Conservation (phyloP, 805 yeast species). For the Torulaspora indica region DNA sequence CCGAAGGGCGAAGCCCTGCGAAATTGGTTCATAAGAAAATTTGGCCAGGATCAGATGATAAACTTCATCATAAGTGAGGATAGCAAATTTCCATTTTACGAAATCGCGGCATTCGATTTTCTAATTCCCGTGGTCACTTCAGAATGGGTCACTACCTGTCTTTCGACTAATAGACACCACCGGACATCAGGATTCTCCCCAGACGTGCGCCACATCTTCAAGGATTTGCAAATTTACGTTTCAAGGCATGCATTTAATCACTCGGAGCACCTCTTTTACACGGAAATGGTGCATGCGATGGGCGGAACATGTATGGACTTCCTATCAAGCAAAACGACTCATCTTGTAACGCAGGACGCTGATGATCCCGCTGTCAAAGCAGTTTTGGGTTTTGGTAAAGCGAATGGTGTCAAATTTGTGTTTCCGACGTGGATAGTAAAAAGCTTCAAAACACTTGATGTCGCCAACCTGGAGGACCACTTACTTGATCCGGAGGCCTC, state of each 20-base stretch:
- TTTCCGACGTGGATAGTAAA: slow-evolving; percentile 77
- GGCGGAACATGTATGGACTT: slow-evolving; percentile 70
- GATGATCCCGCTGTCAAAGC: slow-evolving; percentile 60
- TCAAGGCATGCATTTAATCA: slow-evolving; percentile 45
- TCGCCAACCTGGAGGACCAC: slow-evolving; percentile 52
- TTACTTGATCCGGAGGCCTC: slow-evolving; percentile 37
- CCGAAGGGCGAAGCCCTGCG: slow-evolving; percentile 1
- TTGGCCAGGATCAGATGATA: slow-evolving; percentile 13
- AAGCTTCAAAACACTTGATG: slow-evolving; percentile 51
- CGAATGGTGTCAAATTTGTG: slow-evolving; percentile 52
- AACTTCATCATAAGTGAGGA: slow-evolving; percentile 28
- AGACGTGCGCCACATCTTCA: slow-evolving; percentile 60
- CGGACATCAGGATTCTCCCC: slow-evolving; percentile 52
- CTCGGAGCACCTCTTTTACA: slow-evolving; percentile 61
- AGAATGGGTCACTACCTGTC: slow-evolving; percentile 28
- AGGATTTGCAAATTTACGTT: slow-evolving; percentile 53
- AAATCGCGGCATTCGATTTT: slow-evolving; percentile 27
- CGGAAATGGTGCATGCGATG: slow-evolving; percentile 51
- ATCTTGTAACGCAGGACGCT: slow-evolving; percentile 56
- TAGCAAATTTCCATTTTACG: slow-evolving; percentile 28
- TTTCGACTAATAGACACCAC: slow-evolving; percentile 20
- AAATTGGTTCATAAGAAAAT: slow-evolving; percentile 18
- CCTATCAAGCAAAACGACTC: slow-evolving; percentile 71
- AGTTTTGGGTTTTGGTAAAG: slow-evolving; percentile 36
- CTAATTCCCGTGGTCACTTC: slow-evolving; percentile 31